These are phyloP conservation scores for Trematosphaeria pertusa DNA, from an alignment of 2,329 filamentous ascomycete genomes.

Conservation along the genomic window DNA sequence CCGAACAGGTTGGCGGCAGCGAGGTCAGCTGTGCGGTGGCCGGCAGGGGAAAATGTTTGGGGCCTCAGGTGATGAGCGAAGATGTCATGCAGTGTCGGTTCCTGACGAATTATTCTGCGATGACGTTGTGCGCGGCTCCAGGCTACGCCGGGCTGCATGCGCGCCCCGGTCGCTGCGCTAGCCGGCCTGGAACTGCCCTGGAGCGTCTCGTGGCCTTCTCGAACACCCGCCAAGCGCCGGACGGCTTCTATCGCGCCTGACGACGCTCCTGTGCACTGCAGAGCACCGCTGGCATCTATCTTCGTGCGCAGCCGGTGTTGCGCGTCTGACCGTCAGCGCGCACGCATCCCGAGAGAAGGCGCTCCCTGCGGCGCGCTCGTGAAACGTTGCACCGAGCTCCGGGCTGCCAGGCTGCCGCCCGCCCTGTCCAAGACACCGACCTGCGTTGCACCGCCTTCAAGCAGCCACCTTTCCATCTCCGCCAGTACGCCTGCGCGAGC, in stretches of 20 bases:
- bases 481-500: constrained; percentile 10
- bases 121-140: constrained; percentile 7
- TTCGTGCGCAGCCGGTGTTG: neutral
- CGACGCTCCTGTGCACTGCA: neutral
- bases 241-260: too few relatives aligned
- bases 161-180: neutral
- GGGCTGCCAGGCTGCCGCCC: constrained; percentile 2
- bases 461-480: constrained; percentile 19
- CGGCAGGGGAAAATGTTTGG: constrained; percentile 3
- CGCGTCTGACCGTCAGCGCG: neutral
- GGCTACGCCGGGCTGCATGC: neutral
- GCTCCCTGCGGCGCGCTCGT: neutral
- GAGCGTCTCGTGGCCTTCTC: neutral
- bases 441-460: constrained; percentile 1
- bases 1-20: neutral
- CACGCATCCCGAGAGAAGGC: neutral
- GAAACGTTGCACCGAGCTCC: constrained; percentile 5
- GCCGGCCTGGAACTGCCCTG: neutral
- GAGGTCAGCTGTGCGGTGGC: constrained; percentile 2
- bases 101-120: constrained; percentile 4
- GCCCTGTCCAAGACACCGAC: constrained; percentile 1
- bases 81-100: constrained; percentile 4
- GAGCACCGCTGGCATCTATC: neutral
- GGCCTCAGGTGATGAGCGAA: neutral
- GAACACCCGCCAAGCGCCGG: neutral